Base-by-base conservation (phyloP, 345 rosid genomes). In the Populus ilicifolia region DNA sequence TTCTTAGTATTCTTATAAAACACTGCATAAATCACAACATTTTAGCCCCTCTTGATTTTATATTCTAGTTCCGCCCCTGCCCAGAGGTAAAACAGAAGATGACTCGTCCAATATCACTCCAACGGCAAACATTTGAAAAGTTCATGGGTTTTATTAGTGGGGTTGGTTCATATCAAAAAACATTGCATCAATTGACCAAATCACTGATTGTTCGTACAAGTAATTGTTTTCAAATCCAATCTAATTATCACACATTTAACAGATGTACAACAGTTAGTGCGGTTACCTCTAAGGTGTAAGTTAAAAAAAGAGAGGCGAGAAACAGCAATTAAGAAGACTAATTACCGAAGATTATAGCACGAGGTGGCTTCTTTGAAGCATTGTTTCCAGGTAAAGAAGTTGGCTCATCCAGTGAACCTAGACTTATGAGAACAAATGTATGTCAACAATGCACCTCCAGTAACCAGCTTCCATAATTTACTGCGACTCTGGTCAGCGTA, bases 151-250 rank as follows among this genome's bases (percentile, higher is more conserved):
- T 43, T 39, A 67, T 20, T 43, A 77, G 65, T 69, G 78, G 82
- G 75, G 79, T 74, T 75, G 85, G 87, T 75, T 18, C 27, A 17
- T 52, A 16, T 30, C 71, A 30, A 52, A 66, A 71, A 68, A 36
- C 29, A 54, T 16, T 43, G 3, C 36, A 44, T 30, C 50, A 54
- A 18, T 36, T 21, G 13, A 25, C 50, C 70, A 50, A 67, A 52
- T 9, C 27, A n/a, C 44, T 18, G 36, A 76, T 50, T 30, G 56
- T 56, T 56, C 61, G 43, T 10, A 8, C 46, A 61, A 43, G 62
- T 36, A 41, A 21, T 41, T 70, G 71, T 66, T 77, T 16, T 14
- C 66, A 18, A 18, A 48, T 38, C 35, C 43, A 43, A 27, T 29
- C 18, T 44, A 38, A 44, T 21, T 20, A 30, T 21, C 72, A 16